phyloP scores from a whole-genome alignment of 805 yeast genomes.

The Suhomyces sp. region DNA sequence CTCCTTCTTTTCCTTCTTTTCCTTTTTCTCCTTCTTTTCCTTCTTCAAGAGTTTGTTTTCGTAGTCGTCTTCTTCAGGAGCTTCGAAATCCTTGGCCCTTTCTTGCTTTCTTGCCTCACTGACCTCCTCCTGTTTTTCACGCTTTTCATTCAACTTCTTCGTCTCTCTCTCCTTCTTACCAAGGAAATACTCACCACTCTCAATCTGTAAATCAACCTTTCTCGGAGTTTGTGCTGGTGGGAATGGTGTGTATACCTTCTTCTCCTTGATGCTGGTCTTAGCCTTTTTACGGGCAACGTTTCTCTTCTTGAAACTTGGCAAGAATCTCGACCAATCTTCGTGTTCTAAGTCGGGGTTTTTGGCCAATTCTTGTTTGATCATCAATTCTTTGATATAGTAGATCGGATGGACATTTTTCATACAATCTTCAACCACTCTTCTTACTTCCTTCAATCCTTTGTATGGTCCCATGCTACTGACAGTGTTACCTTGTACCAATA shows the following conservation, averaged over 20 bases:
- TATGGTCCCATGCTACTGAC: slow-evolving; percentile 96
- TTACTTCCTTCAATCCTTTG: slow-evolving; percentile 85
- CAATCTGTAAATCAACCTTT: slow-evolving; percentile 95
- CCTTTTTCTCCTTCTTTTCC: slow-evolving; percentile 28
- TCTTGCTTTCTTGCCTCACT: slow-evolving; percentile 64
- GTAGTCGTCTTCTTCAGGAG: slow-evolving; percentile 75
- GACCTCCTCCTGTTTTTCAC: slow-evolving; percentile 71
- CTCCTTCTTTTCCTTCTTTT: slow-evolving; percentile 23
- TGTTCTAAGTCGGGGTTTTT: slow-evolving; percentile 92
- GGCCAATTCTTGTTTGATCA: slow-evolving; percentile 94
- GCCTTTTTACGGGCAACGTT: slow-evolving; percentile 93
- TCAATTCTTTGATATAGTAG: slow-evolving; percentile 92
- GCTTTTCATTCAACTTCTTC: slow-evolving; percentile 70
- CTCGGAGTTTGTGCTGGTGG: slow-evolving; percentile 97
- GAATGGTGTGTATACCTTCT: slow-evolving; percentile 94
- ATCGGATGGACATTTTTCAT: slow-evolving; percentile 98
- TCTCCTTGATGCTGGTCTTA: slow-evolving; percentile 58
- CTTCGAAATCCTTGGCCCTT: slow-evolving; percentile 73
- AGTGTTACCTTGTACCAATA: slow-evolving; percentile 95
- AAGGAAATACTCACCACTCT: slow-evolving; percentile 96
- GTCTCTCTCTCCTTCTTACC: slow-evolving; percentile 78
- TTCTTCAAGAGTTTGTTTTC: slow-evolving; percentile 35
- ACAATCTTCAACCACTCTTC: slow-evolving; percentile 96
- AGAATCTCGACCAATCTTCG: slow-evolving; percentile 95
- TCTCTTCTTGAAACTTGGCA: slow-evolving; percentile 95